A percentile compares a stretch with the other conserved stretches of the same genome.
Evolutionary conservation across 75 land plant species (phyloP).

Genomic region (Pinus taeda): DNA sequence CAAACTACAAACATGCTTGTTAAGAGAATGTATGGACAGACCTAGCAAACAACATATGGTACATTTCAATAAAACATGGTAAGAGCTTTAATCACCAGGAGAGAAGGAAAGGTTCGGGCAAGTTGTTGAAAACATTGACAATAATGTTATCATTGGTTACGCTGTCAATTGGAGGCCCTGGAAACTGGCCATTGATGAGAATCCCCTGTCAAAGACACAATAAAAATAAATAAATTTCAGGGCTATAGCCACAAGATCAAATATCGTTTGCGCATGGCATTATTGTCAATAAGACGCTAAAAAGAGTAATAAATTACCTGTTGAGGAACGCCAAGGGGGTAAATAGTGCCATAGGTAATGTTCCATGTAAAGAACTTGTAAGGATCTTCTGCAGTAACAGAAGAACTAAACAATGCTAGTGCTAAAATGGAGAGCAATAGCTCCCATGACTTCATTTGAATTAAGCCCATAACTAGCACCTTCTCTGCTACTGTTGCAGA

Average conservation of each 20-base stretch:
- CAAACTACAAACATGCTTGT: not conserved
- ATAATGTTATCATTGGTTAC: constrained; percentile 69
- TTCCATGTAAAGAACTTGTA: constrained; percentile 32
- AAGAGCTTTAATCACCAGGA: constrained; percentile 43
- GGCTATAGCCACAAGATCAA: too few species aligned
- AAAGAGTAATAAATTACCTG: constrained; percentile 10
- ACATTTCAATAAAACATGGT: not conserved
- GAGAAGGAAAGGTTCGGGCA: constrained; percentile 62
- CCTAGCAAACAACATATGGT: not conserved
- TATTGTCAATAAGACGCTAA: not conserved
- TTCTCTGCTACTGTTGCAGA: too few species aligned
- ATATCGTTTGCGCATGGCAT: too few species aligned
- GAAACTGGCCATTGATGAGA: constrained; percentile 76
- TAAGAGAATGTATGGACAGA: not conserved
- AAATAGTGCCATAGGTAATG: constrained; percentile 16
- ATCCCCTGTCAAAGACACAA: constrained; percentile 42
- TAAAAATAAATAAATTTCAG: not conserved
- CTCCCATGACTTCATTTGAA: too few species aligned
- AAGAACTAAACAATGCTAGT: not conserved
- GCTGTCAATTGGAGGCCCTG: constrained; percentile 71
- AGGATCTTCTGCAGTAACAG: constrained; percentile 18
- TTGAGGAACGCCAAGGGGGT: constrained; percentile 18
- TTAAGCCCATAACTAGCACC: too few species aligned
- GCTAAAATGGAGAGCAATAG: not conserved
- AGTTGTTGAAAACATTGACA: constrained; percentile 65